Evolutionary conservation across 108 stramenopile genomes (phyloP), one percentile per base, ranked within the genome.

Genomic region (Cylindrotheca fusiformis): DNA sequence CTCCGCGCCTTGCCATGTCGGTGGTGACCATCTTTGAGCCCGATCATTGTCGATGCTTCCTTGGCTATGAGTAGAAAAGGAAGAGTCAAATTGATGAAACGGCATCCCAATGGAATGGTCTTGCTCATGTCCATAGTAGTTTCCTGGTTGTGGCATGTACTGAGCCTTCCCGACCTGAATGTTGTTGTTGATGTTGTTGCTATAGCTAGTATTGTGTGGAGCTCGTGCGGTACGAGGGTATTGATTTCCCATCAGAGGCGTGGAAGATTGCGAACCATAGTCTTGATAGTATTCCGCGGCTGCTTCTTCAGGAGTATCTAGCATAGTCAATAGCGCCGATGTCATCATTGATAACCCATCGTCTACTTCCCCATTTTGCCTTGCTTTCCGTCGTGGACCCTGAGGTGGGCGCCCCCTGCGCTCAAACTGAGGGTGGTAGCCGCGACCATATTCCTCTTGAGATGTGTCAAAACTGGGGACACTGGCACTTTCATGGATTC

Each of bases 321-420:
- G 78, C 91, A 93, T 89, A 14, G 79, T 89, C 27, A 93, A 71
- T 30, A 93, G 69, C 18, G 86, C 84, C 32, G 88, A 87, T 52
- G 91, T 90, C 91, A 93, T 93, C 83, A 80, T 79, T 22, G 86
- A 84, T 8, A 93, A 65, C 1, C 91, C 91, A 49, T 87, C 87
- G 51, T 89, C 88, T 4, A 60, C 75, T 23, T 69, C 65, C 21
- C 57, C 62, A 10, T 22, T 52, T 33, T 29, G 56, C 21, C 6
- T 55, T 23, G 18, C 52, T 32, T 32, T 32, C 22, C 55, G 66
- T 47, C 63, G 60, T 36, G 22, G 53, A 23, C 61, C 68, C 2
- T 33, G 67, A 23, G 32, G 48, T 10, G 54, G 23, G 36, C 55
- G 46, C 36, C 55, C 56, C 29, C 53, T 32, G 2, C 36, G 36